Conservation (phyloP, 2,329 filamentous ascomycete genomes). For the Saccharata proteae region DNA sequence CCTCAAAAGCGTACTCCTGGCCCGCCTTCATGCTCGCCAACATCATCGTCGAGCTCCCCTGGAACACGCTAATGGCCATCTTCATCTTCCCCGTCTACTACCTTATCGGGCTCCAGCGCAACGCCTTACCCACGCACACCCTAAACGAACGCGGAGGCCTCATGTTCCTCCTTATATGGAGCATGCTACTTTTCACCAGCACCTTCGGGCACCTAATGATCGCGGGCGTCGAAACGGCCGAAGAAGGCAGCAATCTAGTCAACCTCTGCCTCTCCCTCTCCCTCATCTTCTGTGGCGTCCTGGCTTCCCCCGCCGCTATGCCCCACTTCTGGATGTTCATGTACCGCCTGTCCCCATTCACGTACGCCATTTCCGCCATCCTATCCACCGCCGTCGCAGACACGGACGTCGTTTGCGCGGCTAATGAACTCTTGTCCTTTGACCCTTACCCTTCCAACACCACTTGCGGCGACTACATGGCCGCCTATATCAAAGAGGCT, state of each 20-base stretch:
- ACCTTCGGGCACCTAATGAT: conserved; percentile 74
- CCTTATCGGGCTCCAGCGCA: conserved; percentile 63
- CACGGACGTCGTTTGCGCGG: conserved; percentile 51
- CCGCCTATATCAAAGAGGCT: conserved; percentile 31
- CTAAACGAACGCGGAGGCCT: conserved; percentile 59
- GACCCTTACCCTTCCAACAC: conserved; percentile 36
- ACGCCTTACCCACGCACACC: conserved; percentile 50
- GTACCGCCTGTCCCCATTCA: conserved; percentile 73
- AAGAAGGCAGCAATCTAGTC: conserved; percentile 64
- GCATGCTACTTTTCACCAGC: conserved; percentile 68
- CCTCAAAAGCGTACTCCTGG: conserved; percentile 77
- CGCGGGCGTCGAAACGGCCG: conserved; percentile 60
- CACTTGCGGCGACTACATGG: conserved; percentile 51
- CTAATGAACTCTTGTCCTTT: conserved; percentile 59
- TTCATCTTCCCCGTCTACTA: conserved; percentile 80
- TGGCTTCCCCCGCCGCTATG: conserved; percentile 49
- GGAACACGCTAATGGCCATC: conserved; percentile 65
- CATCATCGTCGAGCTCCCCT: conserved; percentile 75
- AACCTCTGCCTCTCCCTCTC: conserved; percentile 62
- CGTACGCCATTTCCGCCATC: conserved; percentile 66
- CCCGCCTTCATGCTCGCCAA: conserved; percentile 74
- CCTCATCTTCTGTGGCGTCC: conserved; percentile 64
- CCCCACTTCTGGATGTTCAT: conserved; percentile 75
- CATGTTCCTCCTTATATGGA: conserved; percentile 64
- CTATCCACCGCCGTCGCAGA: conserved; percentile 58